Evolutionary conservation across 345 rosid species (phyloP), one percentile per base, ranked within the genome.

Genomic region (Laguncularia racemosa): DNA sequence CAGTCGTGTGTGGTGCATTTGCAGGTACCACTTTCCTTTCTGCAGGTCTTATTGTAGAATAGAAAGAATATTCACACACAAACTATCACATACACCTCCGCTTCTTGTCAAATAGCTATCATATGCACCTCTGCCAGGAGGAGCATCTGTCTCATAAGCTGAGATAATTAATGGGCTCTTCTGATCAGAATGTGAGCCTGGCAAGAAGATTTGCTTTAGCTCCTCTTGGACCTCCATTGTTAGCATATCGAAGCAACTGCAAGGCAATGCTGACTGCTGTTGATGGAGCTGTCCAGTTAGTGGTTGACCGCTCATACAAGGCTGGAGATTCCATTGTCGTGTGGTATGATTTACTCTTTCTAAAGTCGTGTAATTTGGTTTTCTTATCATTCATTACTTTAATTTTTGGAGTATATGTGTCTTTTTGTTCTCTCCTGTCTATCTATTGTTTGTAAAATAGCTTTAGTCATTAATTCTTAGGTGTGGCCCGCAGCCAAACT

Each of bases 401-500:
- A 20, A 15, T 58, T 80, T 19, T 55, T 33, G 40, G 11, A 33
- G 40, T 33, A 6, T 1, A 33, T 4, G 40, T 33, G 40, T 33
- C 40, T 33, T 69, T 56, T 44, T 53, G 51, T 58, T 57, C 47
- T 40, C 63, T 38, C 46, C 54, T 67, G 6, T 58, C 44, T 55
- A 44, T 54, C 45, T 14, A 49, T 51, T 14, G 61, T 44, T 33
- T 48, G 26, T n/a, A 44, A 33, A 33, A 33, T 33, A 33, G 10
- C 7, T 33, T 33, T 33, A 1, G 7, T 33, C 40, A 33, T 33
- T 33, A 9, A 44, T 53, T 58, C 55, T 67, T 63, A 91, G 98
- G 98, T 92, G 98, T 81, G 98, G 98, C 50, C 98, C 98, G 44
- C 96, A 92, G 59, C 93, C 98, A 57, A 92, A 92, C 70, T 76